phyloP scores from a whole-genome alignment of 768 basidiomycete species.

The Leucosporidium scottii region DNA sequence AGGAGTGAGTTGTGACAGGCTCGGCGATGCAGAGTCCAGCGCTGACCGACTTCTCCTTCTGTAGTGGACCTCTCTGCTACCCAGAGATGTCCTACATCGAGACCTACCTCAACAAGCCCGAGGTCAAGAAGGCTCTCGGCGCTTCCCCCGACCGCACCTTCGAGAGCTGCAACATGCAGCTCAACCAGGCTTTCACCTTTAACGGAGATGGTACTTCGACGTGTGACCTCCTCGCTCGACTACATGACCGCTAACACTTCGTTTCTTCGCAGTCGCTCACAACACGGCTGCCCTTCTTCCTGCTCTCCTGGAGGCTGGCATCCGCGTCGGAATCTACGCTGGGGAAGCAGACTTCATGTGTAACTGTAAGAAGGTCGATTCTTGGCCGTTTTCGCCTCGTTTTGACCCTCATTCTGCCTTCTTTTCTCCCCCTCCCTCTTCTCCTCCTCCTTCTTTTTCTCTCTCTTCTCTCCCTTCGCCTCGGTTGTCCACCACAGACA shows the following conservation, averaged over 20 bases:
- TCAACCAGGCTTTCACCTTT: conserved; percentile 38
- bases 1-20: conserved; percentile 43
- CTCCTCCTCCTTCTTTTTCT: not conserved
- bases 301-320: conserved; percentile 70
- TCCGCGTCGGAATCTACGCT: conserved; percentile 81
- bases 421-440: not conserved
- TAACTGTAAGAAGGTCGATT: conserved; percentile 57
- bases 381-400: not conserved
- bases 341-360: conserved; percentile 71
- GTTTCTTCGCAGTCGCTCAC: conserved; percentile 56
- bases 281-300: conserved; percentile 72
- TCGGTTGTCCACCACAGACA: conserved; percentile 40
- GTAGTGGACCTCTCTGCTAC: conserved; percentile 42
- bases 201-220: conserved; percentile 59
- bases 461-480: not conserved
- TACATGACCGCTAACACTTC: not conserved
- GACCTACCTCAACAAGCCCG: conserved; percentile 58
- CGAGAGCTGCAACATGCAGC: conserved; percentile 56
- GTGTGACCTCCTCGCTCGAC: no score
- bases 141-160: conserved; percentile 57
- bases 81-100: conserved; percentile 78
- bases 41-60: no score
- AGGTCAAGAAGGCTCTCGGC: conserved; percentile 71
- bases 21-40: no score
- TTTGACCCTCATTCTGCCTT: not conserved